A percentile compares a stretch with the other conserved stretches of the same genome.
These are phyloP conservation scores for Aspergillus ustus DNA, from an alignment of 2,329 filamentous ascomycete species.

Conservation along the genomic window DNA sequence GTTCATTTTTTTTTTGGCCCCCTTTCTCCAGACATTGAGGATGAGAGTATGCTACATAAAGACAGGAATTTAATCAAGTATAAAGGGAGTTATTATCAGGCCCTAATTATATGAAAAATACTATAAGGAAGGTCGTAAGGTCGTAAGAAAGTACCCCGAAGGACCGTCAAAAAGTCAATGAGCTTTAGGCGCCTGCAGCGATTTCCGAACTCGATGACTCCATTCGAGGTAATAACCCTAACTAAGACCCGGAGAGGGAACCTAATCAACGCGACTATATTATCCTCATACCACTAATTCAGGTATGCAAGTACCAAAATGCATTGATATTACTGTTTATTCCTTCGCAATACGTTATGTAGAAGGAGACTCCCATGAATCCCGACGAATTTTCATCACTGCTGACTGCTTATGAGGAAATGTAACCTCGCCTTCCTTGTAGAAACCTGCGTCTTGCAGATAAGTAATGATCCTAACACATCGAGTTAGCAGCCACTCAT, in stretches of 20 bases:
- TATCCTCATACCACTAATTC: neutral
- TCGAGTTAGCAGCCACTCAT: slow-evolving; percentile 17
- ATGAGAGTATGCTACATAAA: too few species aligned
- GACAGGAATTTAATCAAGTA: too few species aligned
- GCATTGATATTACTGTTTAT: too few species aligned
- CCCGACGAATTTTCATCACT: slow-evolving; percentile 77
- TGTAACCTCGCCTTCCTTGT: slow-evolving; percentile 81
- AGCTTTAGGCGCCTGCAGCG: neutral
- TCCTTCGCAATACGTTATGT: slow-evolving; percentile 44
- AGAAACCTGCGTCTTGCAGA: slow-evolving; percentile 75
- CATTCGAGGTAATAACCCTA: neutral
- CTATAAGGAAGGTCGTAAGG: too few species aligned
- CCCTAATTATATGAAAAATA: too few species aligned
- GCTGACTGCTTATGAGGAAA: slow-evolving; percentile 94
- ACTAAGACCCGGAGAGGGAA: neutral
- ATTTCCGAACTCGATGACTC: neutral
- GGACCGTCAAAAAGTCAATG: neutral
- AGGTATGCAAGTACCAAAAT: neutral
- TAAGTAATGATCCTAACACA: slow-evolving; percentile 67
- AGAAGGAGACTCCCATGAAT: slow-evolving; percentile 76
- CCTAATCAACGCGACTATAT: neutral
- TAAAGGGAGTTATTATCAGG: too few species aligned
- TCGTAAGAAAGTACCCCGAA: neutral
- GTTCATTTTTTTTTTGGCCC: too few species aligned
- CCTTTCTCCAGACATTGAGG: too few species aligned